phyloP scores from a whole-genome alignment of 768 basidiomycete species.

The Amyloporia xantha region DNA sequence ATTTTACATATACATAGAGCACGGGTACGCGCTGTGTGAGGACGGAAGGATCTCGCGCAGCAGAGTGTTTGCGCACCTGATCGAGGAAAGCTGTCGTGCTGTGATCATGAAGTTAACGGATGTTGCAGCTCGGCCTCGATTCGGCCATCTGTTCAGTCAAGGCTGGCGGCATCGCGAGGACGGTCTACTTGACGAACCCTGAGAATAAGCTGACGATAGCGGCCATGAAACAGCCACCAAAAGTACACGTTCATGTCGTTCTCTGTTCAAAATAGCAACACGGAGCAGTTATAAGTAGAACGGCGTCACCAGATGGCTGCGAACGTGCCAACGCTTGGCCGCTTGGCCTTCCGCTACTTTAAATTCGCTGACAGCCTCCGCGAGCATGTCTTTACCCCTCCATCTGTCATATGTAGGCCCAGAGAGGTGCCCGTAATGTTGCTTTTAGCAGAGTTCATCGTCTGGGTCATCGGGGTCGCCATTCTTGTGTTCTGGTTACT shows the following conservation, averaged over 20 bases:
- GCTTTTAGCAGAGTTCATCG: constrained; percentile 5
- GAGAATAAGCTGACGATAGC: too few species aligned
- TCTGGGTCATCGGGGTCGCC: constrained; percentile 4
- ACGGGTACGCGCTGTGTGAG: too few species aligned
- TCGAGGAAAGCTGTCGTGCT: too few species aligned
- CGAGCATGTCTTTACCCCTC: not conserved
- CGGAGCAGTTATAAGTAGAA: not conserved
- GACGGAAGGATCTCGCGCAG: too few species aligned
- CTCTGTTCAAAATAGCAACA: not conserved
- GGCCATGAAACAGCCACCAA: too few species aligned
- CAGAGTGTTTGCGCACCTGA: too few species aligned
- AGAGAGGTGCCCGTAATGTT: constrained; percentile 1
- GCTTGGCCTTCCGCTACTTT: not conserved
- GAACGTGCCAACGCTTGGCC: constrained; percentile 2
- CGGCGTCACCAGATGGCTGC: not conserved
- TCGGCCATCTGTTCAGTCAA: too few species aligned
- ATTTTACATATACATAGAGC: too few species aligned
- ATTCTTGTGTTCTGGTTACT: constrained; percentile 1
- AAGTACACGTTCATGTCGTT: not conserved
- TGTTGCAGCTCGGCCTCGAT: too few species aligned
- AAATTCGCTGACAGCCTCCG: not conserved
- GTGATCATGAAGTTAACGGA: too few species aligned
- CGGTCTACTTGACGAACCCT: too few species aligned
- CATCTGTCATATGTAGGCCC: not conserved
- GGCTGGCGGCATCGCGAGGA: too few species aligned